Evolutionary conservation across 2,329 filamentous ascomycete species (phyloP).

Genomic region (Torrubiella hemipterigena): DNA sequence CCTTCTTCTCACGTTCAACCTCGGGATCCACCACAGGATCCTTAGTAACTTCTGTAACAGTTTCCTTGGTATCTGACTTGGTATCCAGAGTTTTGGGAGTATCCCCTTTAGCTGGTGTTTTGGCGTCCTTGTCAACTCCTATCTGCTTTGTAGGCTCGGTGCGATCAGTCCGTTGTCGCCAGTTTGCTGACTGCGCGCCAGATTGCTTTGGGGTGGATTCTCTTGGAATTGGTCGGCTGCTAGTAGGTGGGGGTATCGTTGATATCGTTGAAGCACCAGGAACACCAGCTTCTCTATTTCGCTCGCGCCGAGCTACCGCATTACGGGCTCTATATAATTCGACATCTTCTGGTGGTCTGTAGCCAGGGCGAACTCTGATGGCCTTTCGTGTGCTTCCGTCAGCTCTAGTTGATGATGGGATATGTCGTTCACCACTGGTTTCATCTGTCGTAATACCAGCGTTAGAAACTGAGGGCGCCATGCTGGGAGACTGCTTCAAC

Average conservation of each 20-base stretch:
- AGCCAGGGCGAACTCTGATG: constrained; percentile 87
- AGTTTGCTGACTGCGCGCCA: too few relatives aligned
- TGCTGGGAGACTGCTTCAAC: too few relatives aligned
- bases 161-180: too few relatives aligned
- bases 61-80: constrained; percentile 43
- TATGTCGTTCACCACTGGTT: constrained; percentile 68
- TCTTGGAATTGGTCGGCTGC: too few relatives aligned
- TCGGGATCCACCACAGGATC: constrained; percentile 45
- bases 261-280: constrained; percentile 1
- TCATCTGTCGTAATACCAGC: constrained; percentile 70
- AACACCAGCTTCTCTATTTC: constrained; percentile 31
- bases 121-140: constrained; percentile 53
- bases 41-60: constrained; percentile 14
- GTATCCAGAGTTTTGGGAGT: constrained; percentile 29
- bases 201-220: background rate
- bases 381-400: constrained; percentile 90
- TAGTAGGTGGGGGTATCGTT: background rate
- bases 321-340: constrained; percentile 92
- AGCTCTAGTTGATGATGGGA: constrained; percentile 73
- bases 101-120: constrained; percentile 43
- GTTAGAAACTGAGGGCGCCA: constrained; percentile 41
- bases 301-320: constrained; percentile 72
- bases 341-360: constrained; percentile 87
- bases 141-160: constrained; percentile 44
- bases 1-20: constrained; percentile 82